Percentiles rank a stretch among this genome's conserved stretches.
These are phyloP conservation scores for Arthrobotrys sphaeroides DNA, from an alignment of 2,329 filamentous ascomycete species.

Conservation along the genomic window DNA sequence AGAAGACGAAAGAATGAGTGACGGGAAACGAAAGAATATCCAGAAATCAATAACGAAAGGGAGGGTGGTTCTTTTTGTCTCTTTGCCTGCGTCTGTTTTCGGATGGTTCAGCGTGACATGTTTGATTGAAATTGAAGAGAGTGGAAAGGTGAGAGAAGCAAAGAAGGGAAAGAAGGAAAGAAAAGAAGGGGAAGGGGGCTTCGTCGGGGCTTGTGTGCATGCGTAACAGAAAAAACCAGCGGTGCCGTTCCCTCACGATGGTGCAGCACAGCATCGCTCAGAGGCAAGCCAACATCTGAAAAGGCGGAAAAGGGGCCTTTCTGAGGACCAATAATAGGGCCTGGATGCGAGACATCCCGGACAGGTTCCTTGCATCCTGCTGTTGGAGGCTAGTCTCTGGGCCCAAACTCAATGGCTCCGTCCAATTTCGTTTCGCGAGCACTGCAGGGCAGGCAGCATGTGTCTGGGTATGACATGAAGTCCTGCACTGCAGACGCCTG, in stretches of 20 bases:
- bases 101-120: conserved; percentile 54
- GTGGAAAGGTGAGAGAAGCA: conserved; percentile 35
- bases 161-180: conserved; percentile 31
- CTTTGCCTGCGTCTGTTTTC: conserved; percentile 1
- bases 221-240: conserved; percentile 8
- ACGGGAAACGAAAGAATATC: conserved; percentile 25
- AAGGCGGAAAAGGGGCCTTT: conserved; percentile 21
- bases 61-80: conserved; percentile 48
- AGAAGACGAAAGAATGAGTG: conserved; percentile 33
- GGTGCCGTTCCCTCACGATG: conserved; percentile 15
- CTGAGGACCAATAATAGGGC: conserved; percentile 29
- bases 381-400: conserved; percentile 24
- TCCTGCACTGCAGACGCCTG: conserved; percentile 12
- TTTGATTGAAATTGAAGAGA: conserved; percentile 52
- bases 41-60: conserved; percentile 29
- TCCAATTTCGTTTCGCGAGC: conserved; percentile 48
- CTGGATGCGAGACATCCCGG: conserved; percentile 28
- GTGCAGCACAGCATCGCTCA: conserved; percentile 1
- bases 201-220: conserved; percentile 11
- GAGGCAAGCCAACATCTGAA: conserved; percentile 17
- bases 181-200: conserved; percentile 28
- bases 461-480: conserved; percentile 24
- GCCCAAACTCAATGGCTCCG: conserved; percentile 26
- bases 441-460: conserved; percentile 28
- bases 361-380: conserved; percentile 42